These are phyloP conservation scores for Trichoderma semiorbis DNA, from an alignment of 2,329 filamentous ascomycete species.

Conservation along the genomic window DNA sequence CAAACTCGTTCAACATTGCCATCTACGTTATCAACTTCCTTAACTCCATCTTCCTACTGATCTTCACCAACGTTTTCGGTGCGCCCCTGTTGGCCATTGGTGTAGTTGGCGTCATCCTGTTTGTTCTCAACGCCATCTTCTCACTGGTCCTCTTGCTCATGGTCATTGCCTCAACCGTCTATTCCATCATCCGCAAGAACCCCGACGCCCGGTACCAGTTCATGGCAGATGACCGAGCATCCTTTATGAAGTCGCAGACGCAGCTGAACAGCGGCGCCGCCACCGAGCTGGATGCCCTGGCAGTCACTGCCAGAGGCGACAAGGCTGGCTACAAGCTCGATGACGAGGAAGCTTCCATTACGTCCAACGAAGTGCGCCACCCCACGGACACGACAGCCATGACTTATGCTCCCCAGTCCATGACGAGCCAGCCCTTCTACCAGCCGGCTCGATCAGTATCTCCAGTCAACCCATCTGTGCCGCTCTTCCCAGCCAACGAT, in stretches of 20 bases:
- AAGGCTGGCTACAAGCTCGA: conserved; percentile 51
- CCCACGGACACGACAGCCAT: neutral
- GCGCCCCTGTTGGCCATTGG: conserved; percentile 80
- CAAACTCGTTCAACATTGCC: conserved; percentile 92
- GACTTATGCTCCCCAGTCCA: conserved; percentile 10
- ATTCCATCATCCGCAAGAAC: conserved; percentile 86
- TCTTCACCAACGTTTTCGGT: conserved; percentile 84
- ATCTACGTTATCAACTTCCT: conserved; percentile 89
- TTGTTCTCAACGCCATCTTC: conserved; percentile 82
- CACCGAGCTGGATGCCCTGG: conserved; percentile 86
- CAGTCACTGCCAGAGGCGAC: conserved; percentile 83
- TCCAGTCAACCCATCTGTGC: conserved; percentile 12
- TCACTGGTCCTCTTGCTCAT: conserved; percentile 78
- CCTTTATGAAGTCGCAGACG: conserved; percentile 94
- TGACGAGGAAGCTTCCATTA: conserved; percentile 41
- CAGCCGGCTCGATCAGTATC: conserved; percentile 1
- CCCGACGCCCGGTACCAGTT: conserved; percentile 92
- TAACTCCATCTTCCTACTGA: conserved; percentile 81
- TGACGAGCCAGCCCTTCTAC: neutral
- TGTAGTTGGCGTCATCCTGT: conserved; percentile 85
- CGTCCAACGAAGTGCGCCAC: conserved; percentile 30
- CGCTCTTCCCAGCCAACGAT: conserved; percentile 12
- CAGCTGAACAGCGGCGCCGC: conserved; percentile 60
- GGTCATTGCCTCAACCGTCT: conserved; percentile 57
- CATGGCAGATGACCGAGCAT: conserved; percentile 93